phyloP scores from a whole-genome alignment of 352 stramenopile genomes.

The Pythium vanterpoolii region DNA sequence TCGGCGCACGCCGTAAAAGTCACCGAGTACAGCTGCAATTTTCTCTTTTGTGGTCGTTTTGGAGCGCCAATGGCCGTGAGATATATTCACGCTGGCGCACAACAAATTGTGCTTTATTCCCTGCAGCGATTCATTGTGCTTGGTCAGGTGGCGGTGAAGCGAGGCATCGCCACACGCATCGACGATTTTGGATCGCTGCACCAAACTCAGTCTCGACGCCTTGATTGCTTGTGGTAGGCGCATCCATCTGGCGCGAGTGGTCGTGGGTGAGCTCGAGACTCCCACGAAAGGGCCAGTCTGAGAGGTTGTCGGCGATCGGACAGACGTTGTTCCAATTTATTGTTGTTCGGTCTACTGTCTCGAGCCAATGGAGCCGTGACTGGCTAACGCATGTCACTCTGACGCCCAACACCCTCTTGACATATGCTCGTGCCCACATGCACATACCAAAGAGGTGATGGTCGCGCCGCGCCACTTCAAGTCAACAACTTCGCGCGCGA shows the following conservation, averaged over 20 bases:
- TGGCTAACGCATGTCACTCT: too few species aligned
- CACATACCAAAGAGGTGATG: constrained; percentile 19
- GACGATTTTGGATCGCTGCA: constrained; percentile 19
- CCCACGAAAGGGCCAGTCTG: too few species aligned
- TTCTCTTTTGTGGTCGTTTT: not conserved
- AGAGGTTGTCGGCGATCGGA: constrained; percentile 18
- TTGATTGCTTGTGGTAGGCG: not conserved
- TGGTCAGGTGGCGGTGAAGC: constrained; percentile 21
- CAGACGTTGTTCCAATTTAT: constrained; percentile 23
- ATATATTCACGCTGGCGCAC: constrained; percentile 25
- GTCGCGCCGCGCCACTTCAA: constrained; percentile 21
- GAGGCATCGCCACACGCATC: constrained; percentile 14
- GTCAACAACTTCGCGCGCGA: constrained; percentile 19
- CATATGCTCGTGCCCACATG: too few species aligned
- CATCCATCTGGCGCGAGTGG: constrained; percentile 6
- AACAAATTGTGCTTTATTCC: constrained; percentile 26
- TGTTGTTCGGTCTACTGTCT: too few species aligned
- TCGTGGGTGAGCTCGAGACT: not conserved
- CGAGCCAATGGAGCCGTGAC: too few species aligned
- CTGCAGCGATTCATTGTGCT: constrained; percentile 23
- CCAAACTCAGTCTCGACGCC: constrained; percentile 30
- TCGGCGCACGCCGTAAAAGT: constrained; percentile 16
- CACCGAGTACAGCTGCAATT: constrained; percentile 21
- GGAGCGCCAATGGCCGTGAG: constrained; percentile 24
- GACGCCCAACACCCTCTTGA: too few species aligned